These are phyloP conservation scores for Polychytrium aggregatum DNA, from an alignment of 192 early-diverging fungal genomes.

Conservation along the genomic window DNA sequence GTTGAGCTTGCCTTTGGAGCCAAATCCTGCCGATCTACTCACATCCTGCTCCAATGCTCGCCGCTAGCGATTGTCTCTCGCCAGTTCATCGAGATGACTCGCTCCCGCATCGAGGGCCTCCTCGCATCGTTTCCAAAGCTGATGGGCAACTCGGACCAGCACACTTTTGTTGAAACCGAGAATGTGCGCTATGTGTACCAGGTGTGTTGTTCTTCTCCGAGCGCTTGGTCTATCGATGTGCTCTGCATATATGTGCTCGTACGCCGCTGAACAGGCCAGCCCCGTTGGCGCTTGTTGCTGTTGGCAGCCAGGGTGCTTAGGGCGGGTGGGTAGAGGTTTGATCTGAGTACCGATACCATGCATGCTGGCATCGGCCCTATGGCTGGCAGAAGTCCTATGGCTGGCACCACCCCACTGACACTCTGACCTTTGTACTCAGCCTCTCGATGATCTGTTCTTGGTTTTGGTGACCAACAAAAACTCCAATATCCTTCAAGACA, in stretches of 20 bases:
- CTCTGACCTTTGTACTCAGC: slow-evolving; percentile 26
- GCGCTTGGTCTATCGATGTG: neutral
- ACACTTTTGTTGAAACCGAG: slow-evolving; percentile 96
- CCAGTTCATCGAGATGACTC: slow-evolving; percentile 95
- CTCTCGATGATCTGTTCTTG: slow-evolving; percentile 87
- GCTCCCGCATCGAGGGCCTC: slow-evolving; percentile 91
- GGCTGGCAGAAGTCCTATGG: too few relatives aligned
- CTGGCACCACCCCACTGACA: neutral
- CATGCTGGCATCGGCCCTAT: too few relatives aligned
- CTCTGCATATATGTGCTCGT: neutral
- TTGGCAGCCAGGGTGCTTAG: too few relatives aligned
- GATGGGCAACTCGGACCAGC: slow-evolving; percentile 79
- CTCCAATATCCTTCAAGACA: slow-evolving; percentile 98
- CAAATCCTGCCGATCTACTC: slow-evolving; percentile 1
- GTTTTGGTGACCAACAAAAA: slow-evolving; percentile 91
- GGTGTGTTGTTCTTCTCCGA: slow-evolving; percentile 10
- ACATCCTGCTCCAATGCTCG: neutral
- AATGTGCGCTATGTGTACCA: slow-evolving; percentile 95
- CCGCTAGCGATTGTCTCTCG: slow-evolving; percentile 38
- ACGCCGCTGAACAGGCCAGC: too few relatives aligned
- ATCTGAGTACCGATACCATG: too few relatives aligned
- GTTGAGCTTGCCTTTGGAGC: too few relatives aligned
- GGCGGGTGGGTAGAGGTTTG: too few relatives aligned
- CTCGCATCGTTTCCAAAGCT: slow-evolving; percentile 96
- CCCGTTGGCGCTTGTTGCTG: too few relatives aligned